Evolutionary conservation across 345 rosid species (phyloP).

Genomic region (Physaria fendleri): DNA sequence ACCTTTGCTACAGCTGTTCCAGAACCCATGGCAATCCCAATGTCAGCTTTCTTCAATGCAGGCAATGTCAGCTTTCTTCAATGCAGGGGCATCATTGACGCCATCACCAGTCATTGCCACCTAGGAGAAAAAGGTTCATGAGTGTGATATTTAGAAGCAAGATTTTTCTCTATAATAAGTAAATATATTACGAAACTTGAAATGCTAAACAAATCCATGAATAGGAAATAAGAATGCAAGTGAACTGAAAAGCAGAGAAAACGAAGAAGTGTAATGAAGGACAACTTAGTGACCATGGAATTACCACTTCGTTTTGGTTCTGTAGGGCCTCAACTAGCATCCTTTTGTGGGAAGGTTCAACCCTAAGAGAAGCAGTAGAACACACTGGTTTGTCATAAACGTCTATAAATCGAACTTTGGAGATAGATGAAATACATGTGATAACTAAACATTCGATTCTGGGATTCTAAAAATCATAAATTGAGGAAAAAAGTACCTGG

Average conservation of each 20-base stretch:
- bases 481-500: conserved; percentile 45
- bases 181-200: background rate
- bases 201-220: background rate
- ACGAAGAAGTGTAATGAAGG: background rate
- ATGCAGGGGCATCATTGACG: conserved; percentile 98
- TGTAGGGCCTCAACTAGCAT: conserved; percentile 98
- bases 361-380: conserved; percentile 45
- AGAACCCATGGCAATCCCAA: conserved; percentile 99
- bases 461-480: background rate
- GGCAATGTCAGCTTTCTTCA: conserved; percentile 98
- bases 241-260: background rate
- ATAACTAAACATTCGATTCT: background rate
- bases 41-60: conserved; percentile 94
- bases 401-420: background rate
- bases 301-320: conserved; percentile 98
- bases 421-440: conserved; percentile 13
- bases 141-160: background rate
- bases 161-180: background rate
- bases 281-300: conserved; percentile 8
- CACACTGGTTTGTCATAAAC: background rate
- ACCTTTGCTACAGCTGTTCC: conserved; percentile 99
- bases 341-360: conserved; percentile 95
- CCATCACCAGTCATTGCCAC: conserved; percentile 99
- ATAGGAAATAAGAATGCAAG: conserved; percentile 1
- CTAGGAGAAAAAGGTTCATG: conserved; percentile 34